Evolutionary conservation across 2,329 filamentous ascomycete genomes (phyloP).

Genomic region (Colletotrichum lupini): DNA sequence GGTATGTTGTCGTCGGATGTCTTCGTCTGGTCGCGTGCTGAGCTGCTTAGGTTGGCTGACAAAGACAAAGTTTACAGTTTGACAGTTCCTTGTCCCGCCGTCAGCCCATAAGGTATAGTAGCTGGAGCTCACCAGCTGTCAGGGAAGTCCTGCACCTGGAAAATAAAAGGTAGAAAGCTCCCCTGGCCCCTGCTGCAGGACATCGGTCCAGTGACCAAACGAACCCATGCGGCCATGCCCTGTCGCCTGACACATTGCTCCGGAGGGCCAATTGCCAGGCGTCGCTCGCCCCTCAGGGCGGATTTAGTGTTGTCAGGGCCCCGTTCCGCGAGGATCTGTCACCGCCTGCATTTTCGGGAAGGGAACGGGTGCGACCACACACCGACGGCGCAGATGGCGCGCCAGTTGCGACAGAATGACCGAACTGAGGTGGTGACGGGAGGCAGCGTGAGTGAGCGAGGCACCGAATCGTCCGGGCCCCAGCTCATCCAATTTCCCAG

Average conservation of each 20-base stretch:
- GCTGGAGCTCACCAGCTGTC: neutral
- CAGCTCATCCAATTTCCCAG: constrained; percentile 22
- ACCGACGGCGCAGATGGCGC: constrained; percentile 13
- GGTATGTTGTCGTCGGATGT: neutral
- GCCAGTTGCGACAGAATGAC: neutral
- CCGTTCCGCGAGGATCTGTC: constrained; percentile 26
- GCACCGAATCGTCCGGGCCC: constrained; percentile 1
- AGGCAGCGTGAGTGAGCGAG: neutral
- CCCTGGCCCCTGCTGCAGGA: constrained; percentile 15
- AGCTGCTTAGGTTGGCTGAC: constrained; percentile 4
- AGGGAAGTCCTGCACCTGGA: neutral
- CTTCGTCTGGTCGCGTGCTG: constrained; percentile 13
- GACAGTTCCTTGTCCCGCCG: constrained; percentile 8
- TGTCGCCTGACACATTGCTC: constrained; percentile 4
- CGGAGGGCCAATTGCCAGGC: constrained; percentile 10
- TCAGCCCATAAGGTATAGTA: neutral
- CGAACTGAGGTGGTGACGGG: too few species aligned
- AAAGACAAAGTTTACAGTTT: constrained; percentile 14
- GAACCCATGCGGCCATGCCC: neutral
- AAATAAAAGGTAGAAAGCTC: neutral
- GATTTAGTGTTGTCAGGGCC: constrained; percentile 5
- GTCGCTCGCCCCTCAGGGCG: constrained; percentile 8
- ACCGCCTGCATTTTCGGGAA: constrained; percentile 26
- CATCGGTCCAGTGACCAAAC: constrained; percentile 18
- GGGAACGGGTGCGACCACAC: constrained; percentile 20